phyloP scores from a whole-genome alignment of 805 yeast species.

The Candida mattraensis region DNA sequence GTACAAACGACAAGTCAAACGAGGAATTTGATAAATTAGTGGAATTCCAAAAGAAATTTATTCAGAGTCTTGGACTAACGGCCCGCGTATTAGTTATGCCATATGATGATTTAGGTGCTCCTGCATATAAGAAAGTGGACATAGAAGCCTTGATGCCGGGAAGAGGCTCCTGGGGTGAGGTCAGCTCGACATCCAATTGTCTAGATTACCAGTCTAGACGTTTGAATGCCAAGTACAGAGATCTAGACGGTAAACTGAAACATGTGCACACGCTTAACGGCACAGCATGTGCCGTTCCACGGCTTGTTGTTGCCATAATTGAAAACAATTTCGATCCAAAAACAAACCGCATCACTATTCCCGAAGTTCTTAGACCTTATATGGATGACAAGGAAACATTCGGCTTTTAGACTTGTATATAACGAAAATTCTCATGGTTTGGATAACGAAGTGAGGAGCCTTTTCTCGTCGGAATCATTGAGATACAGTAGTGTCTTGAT shows the following conservation, averaged over 20 bases:
- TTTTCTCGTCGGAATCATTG: slow-evolving; percentile 68
- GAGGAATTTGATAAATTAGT: slow-evolving; percentile 59
- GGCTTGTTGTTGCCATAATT: slow-evolving; percentile 84
- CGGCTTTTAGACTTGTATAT: slow-evolving; percentile 19
- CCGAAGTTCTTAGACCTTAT: slow-evolving; percentile 63
- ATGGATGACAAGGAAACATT: slow-evolving; percentile 61
- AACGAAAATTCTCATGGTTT: slow-evolving; percentile 6
- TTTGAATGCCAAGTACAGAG: slow-evolving; percentile 61
- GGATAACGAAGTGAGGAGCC: slow-evolving; percentile 56
- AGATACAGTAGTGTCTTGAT: slow-evolving; percentile 71
- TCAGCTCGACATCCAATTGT: slow-evolving; percentile 89
- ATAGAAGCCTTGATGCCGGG: slow-evolving; percentile 99
- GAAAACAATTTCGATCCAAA: slow-evolving; percentile 76
- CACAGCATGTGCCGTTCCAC: slow-evolving; percentile 93
- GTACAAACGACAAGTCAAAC: slow-evolving; percentile 35
- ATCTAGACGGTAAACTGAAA: slow-evolving; percentile 33
- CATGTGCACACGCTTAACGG: slow-evolving; percentile 89
- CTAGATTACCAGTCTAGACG: slow-evolving; percentile 88
- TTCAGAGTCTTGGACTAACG: slow-evolving; percentile 66
- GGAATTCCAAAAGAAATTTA: slow-evolving; percentile 61
- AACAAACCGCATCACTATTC: slow-evolving; percentile 56
- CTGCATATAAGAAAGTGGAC: slow-evolving; percentile 88
- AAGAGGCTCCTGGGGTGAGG: slow-evolving; percentile 87
- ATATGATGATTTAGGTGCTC: slow-evolving; percentile 85
- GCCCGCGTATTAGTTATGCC: slow-evolving; percentile 90